These are phyloP conservation scores for Cucurbita maxima DNA, from an alignment of 306 rosid species.

Conservation along the genomic window DNA sequence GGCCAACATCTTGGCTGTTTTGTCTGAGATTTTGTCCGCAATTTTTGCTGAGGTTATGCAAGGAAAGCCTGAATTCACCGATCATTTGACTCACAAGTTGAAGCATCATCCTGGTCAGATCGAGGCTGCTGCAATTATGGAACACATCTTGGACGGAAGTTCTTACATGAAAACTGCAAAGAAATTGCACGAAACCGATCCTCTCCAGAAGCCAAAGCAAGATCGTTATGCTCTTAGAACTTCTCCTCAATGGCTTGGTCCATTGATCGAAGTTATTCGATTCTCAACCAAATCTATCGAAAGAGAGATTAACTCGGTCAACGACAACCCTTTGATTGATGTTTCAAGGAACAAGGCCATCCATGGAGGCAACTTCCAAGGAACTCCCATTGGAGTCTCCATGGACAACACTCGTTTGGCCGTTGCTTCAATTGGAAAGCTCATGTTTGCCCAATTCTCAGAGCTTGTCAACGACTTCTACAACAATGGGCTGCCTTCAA, in stretches of 20 bases:
- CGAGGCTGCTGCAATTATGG: slow-evolving; percentile 97
- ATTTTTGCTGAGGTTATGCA: slow-evolving; percentile 75
- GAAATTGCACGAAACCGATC: slow-evolving; percentile 59
- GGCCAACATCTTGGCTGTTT: slow-evolving; percentile 41
- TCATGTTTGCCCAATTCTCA: slow-evolving; percentile 25
- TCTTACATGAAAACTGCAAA: slow-evolving; percentile 13
- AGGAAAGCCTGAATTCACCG: slow-evolving; percentile 70
- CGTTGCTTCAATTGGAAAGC: slow-evolving; percentile 71
- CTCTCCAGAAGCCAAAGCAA: slow-evolving; percentile 75
- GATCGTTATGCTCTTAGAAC: slow-evolving; percentile 80
- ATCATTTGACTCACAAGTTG: slow-evolving; percentile 68
- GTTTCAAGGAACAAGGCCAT: slow-evolving; percentile 78
- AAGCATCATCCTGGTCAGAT: slow-evolving; percentile 95
- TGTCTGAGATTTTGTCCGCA: slow-evolving; percentile 62
- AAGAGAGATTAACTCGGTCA: slow-evolving; percentile 77
- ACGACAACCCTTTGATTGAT: slow-evolving; percentile 83
- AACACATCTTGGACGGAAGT: slow-evolving; percentile 14
- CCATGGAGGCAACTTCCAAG: slow-evolving; percentile 91
- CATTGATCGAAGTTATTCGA: slow-evolving; percentile 66
- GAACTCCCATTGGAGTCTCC: slow-evolving; percentile 86
- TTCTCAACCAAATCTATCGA: slow-evolving; percentile 71
- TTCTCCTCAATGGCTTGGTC: slow-evolving; percentile 93
- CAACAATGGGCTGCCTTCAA: too few relatives aligned
- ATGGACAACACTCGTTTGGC: slow-evolving; percentile 94
- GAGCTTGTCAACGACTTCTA: slow-evolving; percentile 57